phyloP scores from a whole-genome alignment of 192 early-diverging fungal species.

The Backusella parvicylindrica region DNA sequence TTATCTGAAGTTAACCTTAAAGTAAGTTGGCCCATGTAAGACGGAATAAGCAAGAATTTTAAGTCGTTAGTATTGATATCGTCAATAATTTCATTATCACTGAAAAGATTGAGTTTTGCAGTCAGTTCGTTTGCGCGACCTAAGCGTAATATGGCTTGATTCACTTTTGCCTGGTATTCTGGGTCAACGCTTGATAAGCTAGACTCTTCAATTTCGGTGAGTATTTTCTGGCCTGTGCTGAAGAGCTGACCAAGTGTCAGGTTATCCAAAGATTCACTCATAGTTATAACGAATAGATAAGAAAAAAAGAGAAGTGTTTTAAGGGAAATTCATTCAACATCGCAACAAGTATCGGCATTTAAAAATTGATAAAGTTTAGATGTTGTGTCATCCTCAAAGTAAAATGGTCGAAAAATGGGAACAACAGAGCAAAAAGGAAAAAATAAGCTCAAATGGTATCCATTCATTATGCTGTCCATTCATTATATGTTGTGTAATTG shows the following conservation, averaged over 20 bases:
- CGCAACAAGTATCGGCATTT: background rate
- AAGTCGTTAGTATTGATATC: conserved; percentile 85
- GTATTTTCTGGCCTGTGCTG: conserved; percentile 15
- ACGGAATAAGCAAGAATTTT: conserved; percentile 55
- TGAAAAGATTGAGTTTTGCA: conserved; percentile 69
- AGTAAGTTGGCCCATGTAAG: conserved; percentile 54
- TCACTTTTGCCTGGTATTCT: conserved; percentile 47
- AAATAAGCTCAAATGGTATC: background rate
- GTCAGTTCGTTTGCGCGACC: conserved; percentile 45
- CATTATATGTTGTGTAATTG: background rate
- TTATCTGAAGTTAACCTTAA: conserved; percentile 37
- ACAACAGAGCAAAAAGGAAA: background rate
- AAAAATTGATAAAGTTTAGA: background rate
- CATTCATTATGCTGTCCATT: background rate
- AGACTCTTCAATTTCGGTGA: conserved; percentile 40
- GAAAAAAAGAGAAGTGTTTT: background rate
- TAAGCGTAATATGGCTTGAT: conserved; percentile 43
- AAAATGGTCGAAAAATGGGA: background rate
- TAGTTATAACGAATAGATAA: background rate
- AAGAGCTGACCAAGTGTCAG: conserved; percentile 34
- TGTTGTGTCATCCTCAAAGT: background rate
- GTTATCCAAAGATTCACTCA: conserved; percentile 12
- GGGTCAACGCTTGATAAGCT: conserved; percentile 40
- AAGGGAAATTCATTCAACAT: background rate
- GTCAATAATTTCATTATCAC: conserved; percentile 82